Conservation (phyloP, 1,139 yeast species). For the Geotrichum europaeum region DNA sequence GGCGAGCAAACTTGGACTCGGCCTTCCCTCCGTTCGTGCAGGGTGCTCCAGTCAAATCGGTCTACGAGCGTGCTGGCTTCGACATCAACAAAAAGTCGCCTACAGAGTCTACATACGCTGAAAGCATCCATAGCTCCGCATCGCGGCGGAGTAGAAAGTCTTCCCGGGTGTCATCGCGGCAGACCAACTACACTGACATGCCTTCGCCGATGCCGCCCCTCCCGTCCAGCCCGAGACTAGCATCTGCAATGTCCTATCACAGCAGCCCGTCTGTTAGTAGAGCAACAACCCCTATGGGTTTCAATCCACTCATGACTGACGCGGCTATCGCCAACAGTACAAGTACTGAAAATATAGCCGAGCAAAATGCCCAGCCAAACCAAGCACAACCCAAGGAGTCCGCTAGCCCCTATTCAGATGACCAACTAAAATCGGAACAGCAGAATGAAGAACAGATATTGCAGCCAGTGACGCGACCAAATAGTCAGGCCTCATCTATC, state of each 20-base stretch:
- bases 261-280: neutral
- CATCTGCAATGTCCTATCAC: neutral
- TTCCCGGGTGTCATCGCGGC: neutral
- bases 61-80: conserved; percentile 40
- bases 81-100: conserved; percentile 28
- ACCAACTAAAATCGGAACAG: neutral
- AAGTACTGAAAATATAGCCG: neutral
- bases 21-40: conserved; percentile 37
- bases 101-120: conserved; percentile 1
- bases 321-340: neutral
- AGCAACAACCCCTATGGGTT: neutral
- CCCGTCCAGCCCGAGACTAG: neutral
- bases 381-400: neutral
- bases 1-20: conserved; percentile 27
- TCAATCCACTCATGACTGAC: neutral
- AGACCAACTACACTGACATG: neutral
- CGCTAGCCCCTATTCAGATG: neutral
- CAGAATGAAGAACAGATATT: neutral
- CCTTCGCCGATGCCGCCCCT: neutral
- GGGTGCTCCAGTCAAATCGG: conserved; percentile 32
- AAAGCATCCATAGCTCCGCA: conserved; percentile 1
- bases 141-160: neutral
- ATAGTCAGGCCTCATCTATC: conserved; percentile 5
- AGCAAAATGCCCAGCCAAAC: neutral
- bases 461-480: neutral